Base-by-base conservation (phyloP, 306 rosid species). In the Lupinus albus region DNA sequence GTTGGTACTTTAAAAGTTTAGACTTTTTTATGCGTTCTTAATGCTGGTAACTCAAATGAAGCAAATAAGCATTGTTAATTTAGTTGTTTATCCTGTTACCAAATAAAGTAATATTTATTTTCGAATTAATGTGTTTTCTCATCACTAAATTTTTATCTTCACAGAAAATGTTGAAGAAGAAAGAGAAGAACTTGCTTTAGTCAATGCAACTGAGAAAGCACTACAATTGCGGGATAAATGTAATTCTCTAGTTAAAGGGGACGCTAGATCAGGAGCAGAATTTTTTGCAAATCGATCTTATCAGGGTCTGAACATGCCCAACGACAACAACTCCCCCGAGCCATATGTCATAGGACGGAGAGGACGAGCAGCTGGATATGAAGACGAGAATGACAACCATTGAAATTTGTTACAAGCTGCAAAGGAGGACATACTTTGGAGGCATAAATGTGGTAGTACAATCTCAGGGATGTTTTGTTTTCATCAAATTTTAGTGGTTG, bases 191-290 rank as follows among this genome's bases (percentile, higher is more conserved):
- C 80, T 81, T 20, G 85, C 87, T 76, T 76, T 92, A 49, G 92
- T 83, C 48, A 82, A 74, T 72, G 83, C 84, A 52, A 81, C 89
- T 16, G 88, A 83, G 76, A 89, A 85, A 83, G 88, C 89, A 32
- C 78, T 92, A 67, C 98, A 82, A 68, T 68, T 92, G 81, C 85
- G 76, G 4, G 83, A 84, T 59, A 82, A 78, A 39, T 44, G 71
- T 6, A 84, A 78, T 67, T 66, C 84, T 64, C 56, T 89, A 66
- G 61, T 62, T 39, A 83, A 84, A 67, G 84, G 86, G 53, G 75
- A 68, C 28, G 91, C 85, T 14, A 84, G 65, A 68, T 87, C 96
- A 51, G 95, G 95, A 70, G 91, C 92, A 8, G 92, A 89, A 78
- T 92, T 82, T 75, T 75, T 92, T 12, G 88, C 83, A 1, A 38